Evolutionary conservation across 1,284 basidiomycete species (phyloP).

Genomic region (Trametes hirsuta): DNA sequence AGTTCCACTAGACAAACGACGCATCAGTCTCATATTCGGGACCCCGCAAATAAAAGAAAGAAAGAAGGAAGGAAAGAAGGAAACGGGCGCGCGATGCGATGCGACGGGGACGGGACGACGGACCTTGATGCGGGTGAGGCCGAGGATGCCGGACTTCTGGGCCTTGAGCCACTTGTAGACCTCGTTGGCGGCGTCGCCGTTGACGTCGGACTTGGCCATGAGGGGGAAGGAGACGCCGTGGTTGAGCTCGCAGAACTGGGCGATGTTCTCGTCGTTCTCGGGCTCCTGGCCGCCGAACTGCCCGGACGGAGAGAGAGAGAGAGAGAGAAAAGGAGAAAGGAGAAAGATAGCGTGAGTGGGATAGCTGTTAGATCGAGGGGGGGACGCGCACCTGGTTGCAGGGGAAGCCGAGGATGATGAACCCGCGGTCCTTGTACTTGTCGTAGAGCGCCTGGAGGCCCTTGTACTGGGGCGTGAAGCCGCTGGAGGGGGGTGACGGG

Average conservation of each 20-base stretch:
- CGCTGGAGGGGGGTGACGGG: slow-evolving; percentile 45
- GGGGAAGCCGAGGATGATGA: slow-evolving; percentile 88
- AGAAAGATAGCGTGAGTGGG: background rate
- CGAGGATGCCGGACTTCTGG: slow-evolving; percentile 74
- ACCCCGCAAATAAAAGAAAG: background rate
- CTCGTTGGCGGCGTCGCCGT: slow-evolving; percentile 79
- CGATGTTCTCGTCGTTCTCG: slow-evolving; percentile 67
- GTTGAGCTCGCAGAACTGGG: slow-evolving; percentile 71
- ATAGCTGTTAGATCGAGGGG: background rate
- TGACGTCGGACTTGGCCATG: slow-evolving; percentile 91
- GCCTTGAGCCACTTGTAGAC: slow-evolving; percentile 88
- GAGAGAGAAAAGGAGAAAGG: too few relatives aligned
- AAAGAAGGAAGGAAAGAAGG: too few relatives aligned
- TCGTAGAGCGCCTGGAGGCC: slow-evolving; percentile 85
- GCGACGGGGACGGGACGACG: slow-evolving; percentile 15
- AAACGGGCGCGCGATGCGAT: too few relatives aligned
- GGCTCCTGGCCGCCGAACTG: slow-evolving; percentile 83
- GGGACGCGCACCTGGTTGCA: slow-evolving; percentile 77
- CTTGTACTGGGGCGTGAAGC: slow-evolving; percentile 89
- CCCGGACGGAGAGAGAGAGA: too few relatives aligned
- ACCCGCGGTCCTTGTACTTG: slow-evolving; percentile 78
- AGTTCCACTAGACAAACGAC: slow-evolving; percentile 64
- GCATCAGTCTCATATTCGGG: background rate
- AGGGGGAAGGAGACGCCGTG: slow-evolving; percentile 85
- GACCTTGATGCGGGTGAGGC: slow-evolving; percentile 79